Conservation (phyloP, 2,329 filamentous ascomycete genomes). For the Colletotrichum sp. region DNA sequence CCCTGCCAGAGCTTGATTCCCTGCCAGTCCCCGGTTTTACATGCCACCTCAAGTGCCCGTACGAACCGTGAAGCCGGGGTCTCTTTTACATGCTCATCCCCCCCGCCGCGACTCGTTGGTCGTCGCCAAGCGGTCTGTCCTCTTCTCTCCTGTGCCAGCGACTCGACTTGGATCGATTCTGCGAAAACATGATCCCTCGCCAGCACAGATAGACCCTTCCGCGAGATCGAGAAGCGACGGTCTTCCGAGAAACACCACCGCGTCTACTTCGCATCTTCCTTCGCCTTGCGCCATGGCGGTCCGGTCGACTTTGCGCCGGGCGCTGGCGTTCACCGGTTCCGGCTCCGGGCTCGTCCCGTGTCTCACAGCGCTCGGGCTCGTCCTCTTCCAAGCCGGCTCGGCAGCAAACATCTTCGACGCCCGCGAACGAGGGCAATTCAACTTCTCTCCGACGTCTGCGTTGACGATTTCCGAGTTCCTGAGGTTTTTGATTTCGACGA, state of each 20-base stretch:
- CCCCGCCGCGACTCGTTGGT: neutral
- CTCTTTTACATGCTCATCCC: neutral
- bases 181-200: conserved; percentile 1
- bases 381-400: conserved; percentile 37
- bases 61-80: neutral
- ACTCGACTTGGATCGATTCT: neutral
- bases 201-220: neutral
- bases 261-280: neutral
- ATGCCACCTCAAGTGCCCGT: neutral
- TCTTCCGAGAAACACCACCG: neutral
- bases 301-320: conserved; percentile 1
- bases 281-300: neutral
- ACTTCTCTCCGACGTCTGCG: conserved; percentile 33
- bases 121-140: neutral
- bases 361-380: conserved; percentile 35
- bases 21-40: neutral
- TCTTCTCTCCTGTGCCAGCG: neutral
- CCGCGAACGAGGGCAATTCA: conserved; percentile 28
- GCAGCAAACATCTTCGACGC: conserved; percentile 33
- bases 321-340: neutral
- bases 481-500: conserved; percentile 31
- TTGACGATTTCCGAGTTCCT: conserved; percentile 33
- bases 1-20: neutral
- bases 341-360: conserved; percentile 18
- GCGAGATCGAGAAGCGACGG: neutral